phyloP scores from a whole-genome alignment of 2,329 filamentous ascomycete genomes.

The Daldinia sp. region DNA sequence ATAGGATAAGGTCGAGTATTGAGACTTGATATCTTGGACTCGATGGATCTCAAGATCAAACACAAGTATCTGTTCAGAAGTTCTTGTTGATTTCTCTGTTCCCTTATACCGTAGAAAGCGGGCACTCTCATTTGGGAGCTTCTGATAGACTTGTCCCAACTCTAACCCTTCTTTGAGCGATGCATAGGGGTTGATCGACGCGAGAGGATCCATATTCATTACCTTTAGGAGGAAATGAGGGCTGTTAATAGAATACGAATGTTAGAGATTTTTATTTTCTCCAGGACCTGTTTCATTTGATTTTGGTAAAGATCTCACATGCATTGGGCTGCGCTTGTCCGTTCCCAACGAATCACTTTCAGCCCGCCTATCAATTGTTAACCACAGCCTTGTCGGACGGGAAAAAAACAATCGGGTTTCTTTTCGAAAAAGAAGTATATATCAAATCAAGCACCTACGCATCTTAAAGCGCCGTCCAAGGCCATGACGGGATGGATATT shows the following conservation, averaged over 20 bases:
- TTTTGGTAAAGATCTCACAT: background rate
- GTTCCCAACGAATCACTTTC: background rate
- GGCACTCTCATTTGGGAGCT: constrained; percentile 15
- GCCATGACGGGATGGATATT: too few species aligned
- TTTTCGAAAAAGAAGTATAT: too few species aligned
- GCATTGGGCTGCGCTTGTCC: background rate
- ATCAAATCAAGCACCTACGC: too few species aligned
- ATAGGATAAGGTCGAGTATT: constrained; percentile 35
- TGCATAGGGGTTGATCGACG: constrained; percentile 31
- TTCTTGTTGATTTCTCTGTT: background rate
- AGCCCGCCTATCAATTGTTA: background rate
- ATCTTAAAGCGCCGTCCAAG: background rate
- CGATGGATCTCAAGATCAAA: constrained; percentile 27
- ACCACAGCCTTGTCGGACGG: background rate
- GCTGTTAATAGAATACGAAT: background rate
- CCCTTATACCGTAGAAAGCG: constrained; percentile 33
- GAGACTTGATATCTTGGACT: constrained; percentile 10
- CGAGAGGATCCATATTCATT: constrained; percentile 28
- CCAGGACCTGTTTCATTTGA: too few species aligned
- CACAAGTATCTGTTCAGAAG: constrained; percentile 10
- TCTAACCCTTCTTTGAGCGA: constrained; percentile 21
- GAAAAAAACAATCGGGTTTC: too few species aligned
- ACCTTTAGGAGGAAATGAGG: background rate
- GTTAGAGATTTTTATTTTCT: background rate
- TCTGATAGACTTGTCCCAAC: constrained; percentile 23